Evolutionary conservation across 192 early-diverging fungal species (phyloP).

Genomic region (Coemansia sp.): DNA sequence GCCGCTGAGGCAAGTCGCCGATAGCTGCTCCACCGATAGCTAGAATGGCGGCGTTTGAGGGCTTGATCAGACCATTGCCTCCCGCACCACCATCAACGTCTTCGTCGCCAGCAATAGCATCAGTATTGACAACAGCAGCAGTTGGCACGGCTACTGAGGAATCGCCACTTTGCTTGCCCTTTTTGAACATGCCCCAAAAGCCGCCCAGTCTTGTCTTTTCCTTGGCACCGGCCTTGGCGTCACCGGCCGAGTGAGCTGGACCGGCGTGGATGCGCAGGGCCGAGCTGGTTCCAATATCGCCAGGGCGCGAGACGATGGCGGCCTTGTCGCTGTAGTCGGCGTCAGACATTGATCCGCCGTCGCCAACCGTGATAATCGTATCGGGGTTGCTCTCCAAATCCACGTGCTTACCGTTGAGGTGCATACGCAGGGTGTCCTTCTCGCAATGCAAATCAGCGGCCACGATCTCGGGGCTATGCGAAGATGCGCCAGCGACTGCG

Average conservation of each 20-base stretch:
- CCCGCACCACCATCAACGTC: not conserved
- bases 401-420: constrained; percentile 30
- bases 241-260: not conserved
- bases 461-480: not conserved
- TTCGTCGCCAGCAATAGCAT: not conserved
- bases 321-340: constrained; percentile 35
- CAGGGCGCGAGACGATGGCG: constrained; percentile 12
- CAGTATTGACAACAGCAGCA: not conserved
- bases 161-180: not conserved
- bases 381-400: constrained; percentile 53
- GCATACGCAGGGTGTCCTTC: constrained; percentile 42
- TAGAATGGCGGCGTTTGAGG: constrained; percentile 41
- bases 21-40: constrained; percentile 47
- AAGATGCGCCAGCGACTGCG: not conserved
- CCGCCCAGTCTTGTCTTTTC: constrained; percentile 12
- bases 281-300: not conserved
- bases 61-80: constrained; percentile 12
- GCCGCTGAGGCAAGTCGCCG: constrained; percentile 47
- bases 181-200: constrained; percentile 19
- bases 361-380: constrained; percentile 35
- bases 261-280: constrained; percentile 2
- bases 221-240: not conserved
- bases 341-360: constrained; percentile 18
- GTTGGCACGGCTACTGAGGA: not conserved
- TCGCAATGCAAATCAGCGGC: constrained; percentile 6